Conservation (phyloP, 371 early-diverging fungal genomes). For the Mortierella sp. region DNA sequence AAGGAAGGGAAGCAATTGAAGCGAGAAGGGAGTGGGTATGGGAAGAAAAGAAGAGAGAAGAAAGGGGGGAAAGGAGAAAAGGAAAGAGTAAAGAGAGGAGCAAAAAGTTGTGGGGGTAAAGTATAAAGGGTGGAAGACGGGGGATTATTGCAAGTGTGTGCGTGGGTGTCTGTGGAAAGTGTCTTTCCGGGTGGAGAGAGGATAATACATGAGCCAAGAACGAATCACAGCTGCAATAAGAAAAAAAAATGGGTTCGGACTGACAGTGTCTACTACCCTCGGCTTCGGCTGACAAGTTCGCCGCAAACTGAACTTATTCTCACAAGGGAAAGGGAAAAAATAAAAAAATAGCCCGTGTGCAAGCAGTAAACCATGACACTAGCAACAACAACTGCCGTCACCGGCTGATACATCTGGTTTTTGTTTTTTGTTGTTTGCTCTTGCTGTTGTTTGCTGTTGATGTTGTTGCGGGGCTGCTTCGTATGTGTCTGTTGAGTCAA, state of each 20-base stretch:
- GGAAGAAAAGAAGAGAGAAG: background rate
- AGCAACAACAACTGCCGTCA: background rate
- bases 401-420: background rate
- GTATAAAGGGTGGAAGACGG: background rate
- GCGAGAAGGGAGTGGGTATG: background rate
- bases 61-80: background rate
- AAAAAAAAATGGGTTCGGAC: background rate
- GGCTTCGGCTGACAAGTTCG: background rate
- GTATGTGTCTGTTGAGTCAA: background rate
- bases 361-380: background rate
- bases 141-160: background rate
- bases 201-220: background rate
- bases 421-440: background rate
- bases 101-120: background rate
- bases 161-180: constrained; percentile 26
- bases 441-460: background rate
- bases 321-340: too few species aligned
- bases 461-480: background rate
- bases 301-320: constrained; percentile 12
- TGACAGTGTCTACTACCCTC: background rate
- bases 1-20: background rate
- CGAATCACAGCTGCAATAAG: background rate
- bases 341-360: background rate
- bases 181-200: background rate
- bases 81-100: background rate